Base-by-base conservation (phyloP, 2,329 filamentous ascomycete genomes). In the Pseudogymnoascus sp. region DNA sequence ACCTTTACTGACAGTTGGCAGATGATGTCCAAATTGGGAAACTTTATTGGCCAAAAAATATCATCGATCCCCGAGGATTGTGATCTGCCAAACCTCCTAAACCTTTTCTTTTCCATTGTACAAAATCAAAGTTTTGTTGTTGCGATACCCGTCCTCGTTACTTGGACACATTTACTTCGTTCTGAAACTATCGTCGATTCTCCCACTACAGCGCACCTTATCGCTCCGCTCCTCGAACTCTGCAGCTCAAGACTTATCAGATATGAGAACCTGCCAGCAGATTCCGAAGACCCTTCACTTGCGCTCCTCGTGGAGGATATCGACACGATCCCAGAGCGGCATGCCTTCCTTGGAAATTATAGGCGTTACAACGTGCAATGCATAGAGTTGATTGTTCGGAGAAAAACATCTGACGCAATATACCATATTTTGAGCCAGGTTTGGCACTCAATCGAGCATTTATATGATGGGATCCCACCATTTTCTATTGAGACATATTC, bases 331-430 rank as follows among this genome's bases (percentile, higher is more conserved):
- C 95, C 95, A 0, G 95, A 99, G 74, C 85, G 92, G 23, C 95
- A 99, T 76, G 92, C 92, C 0, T 99, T 99, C 74, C 82, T 98
- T 10, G 92, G 93, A 3, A 98, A 99, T 73, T 99, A 99, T 75
- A 84, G 95, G 41, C 85, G 95, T 65, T 98, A 96, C 72, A 95
- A 92, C 74, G 87, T 88, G 2, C 88, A 90, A 65, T 85, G 97
- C 25, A 92, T 99, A 63, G 93, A 98, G 76, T 84, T 84, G 14
- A 91, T 98, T 67, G 92, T 96, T 21, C 84, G 90, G 68, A 84
- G 90, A 69, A 90, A 91, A 69, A 86, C 93, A 2, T 85, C 90
- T 61, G 93, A 97, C 66, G 93, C 93, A 0, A 87, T 98, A 68
- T 85, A 87, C 43, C 90, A 97, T 75, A 93, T 98, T 62, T 83